Evolutionary conservation across 2,329 filamentous ascomycete genomes (phyloP).

Genomic region (Fusarium nanum): DNA sequence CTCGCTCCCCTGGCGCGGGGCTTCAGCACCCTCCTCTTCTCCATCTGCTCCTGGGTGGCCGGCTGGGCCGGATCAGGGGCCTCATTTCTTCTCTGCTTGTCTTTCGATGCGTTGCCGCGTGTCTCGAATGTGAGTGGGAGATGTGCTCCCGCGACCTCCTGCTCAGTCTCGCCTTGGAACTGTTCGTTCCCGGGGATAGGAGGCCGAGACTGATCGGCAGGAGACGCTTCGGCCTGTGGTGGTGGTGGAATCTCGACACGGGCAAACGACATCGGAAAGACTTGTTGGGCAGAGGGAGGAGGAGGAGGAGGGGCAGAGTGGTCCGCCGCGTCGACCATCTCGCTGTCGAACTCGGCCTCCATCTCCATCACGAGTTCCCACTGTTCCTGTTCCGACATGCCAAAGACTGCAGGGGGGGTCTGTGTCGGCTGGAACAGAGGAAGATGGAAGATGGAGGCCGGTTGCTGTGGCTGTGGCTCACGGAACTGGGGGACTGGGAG

Average conservation of each 20-base stretch:
- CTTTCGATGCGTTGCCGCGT: neutral
- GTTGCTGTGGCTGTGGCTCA: neutral
- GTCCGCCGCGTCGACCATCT: neutral
- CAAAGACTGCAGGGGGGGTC: neutral
- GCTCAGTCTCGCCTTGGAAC: neutral
- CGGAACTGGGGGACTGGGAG: neutral
- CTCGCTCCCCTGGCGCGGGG: conserved; percentile 1
- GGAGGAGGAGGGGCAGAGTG: neutral
- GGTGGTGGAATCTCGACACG: neutral
- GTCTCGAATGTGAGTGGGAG: neutral
- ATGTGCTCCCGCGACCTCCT: neutral
- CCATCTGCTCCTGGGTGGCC: conserved; percentile 15
- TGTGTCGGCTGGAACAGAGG: neutral
- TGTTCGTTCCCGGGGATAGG: neutral
- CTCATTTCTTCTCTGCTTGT: neutral
- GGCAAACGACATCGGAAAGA: neutral
- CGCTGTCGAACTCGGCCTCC: neutral
- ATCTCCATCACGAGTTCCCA: neutral
- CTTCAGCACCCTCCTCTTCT: conserved; percentile 12
- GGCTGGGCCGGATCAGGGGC: neutral
- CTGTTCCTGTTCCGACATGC: neutral
- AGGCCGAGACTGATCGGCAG: neutral
- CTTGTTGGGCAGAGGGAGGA: neutral
- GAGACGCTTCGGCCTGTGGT: neutral
- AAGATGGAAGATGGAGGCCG: neutral